Conservation (phyloP, 1,139 yeast genomes). For the Yamadazyma aaseri region DNA sequence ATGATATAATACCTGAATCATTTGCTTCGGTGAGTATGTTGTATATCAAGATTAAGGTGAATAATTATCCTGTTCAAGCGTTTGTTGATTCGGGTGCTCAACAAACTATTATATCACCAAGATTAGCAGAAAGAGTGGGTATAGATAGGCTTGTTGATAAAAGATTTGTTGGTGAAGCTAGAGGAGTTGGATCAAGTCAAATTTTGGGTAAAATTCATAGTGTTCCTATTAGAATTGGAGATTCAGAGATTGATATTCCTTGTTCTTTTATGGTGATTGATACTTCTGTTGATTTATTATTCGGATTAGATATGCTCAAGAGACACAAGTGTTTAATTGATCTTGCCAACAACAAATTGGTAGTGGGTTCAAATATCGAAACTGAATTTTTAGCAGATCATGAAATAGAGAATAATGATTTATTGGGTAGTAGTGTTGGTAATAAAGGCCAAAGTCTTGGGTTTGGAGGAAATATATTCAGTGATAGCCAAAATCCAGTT, state of each 20-base stretch:
- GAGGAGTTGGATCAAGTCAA: slow-evolving; percentile 84
- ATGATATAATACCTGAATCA: slow-evolving; percentile 87
- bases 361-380: slow-evolving; percentile 66
- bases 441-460: slow-evolving; percentile 14
- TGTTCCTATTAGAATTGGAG: slow-evolving; percentile 80
- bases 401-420: slow-evolving; percentile 56
- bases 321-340: slow-evolving; percentile 86
- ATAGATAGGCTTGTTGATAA: slow-evolving; percentile 74
- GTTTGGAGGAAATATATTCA: slow-evolving; percentile 39
- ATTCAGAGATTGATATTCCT: slow-evolving; percentile 50
- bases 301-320: slow-evolving; percentile 80
- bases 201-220: slow-evolving; percentile 86
- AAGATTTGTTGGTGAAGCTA: slow-evolving; percentile 77
- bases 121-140: slow-evolving; percentile 71
- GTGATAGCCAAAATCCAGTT: too few relatives aligned
- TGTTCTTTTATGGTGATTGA: slow-evolving; percentile 84
- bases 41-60: slow-evolving; percentile 72
- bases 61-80: slow-evolving; percentile 81
- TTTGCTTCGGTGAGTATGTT: slow-evolving; percentile 84
- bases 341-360: slow-evolving; percentile 62
- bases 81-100: slow-evolving; percentile 98
- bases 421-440: slow-evolving; percentile 20
- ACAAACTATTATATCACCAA: slow-evolving; percentile 76
- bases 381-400: slow-evolving; percentile 72
- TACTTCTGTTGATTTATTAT: slow-evolving; percentile 63